Base-by-base conservation (phyloP, 257 asterid genomes). In the Galeopsis tetrahit region DNA sequence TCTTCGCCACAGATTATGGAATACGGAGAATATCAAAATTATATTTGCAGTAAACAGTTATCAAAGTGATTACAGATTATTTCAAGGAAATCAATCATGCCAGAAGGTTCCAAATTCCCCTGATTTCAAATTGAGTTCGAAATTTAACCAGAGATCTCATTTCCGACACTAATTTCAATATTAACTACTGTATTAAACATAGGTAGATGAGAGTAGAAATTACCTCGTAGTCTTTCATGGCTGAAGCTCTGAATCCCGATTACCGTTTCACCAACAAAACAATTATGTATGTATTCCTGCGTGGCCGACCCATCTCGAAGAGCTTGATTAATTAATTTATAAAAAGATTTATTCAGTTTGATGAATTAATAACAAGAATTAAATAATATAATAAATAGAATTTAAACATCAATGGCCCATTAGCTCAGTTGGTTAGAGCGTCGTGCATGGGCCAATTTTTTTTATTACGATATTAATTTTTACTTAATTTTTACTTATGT, bases 341-440 rank as follows among this genome's bases (percentile, higher is more conserved):
- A 21, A 21, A 21, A 21, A 21, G 28, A 21, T 21, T 21, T 21
- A 21, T 15, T 31, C 38, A 5, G 31, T 11, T 10, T 34, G 4
- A 21, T 21, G 28, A 21, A 21, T 21, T 21, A 21, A 21, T 21
- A 21, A 21, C 28, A 21, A 21, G 28, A 21, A 21, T 13, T 2
- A 51, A 14, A 4, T 51, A 51, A 0, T 4, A 17, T 10, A 13
- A 10, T 32, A 8, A 33, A 33, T 21, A 21, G 28, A 59, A 11
- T 1, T 10, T 3, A 0, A 66, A 4, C 7, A 10, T 3, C 7
- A 38, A 0, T 5, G 87, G 86, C 85, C 87, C 32, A 80, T 86
- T 86, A 84, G 92, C 85, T 84, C 87, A 82, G 89, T 66, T 86
- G 89, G 89, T 84, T 86, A 86, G 90, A 83, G 85, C 85, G 81